Evolutionary conservation across 768 basidiomycete species (phyloP).

Genomic region (Leccinum pellstonianum): DNA sequence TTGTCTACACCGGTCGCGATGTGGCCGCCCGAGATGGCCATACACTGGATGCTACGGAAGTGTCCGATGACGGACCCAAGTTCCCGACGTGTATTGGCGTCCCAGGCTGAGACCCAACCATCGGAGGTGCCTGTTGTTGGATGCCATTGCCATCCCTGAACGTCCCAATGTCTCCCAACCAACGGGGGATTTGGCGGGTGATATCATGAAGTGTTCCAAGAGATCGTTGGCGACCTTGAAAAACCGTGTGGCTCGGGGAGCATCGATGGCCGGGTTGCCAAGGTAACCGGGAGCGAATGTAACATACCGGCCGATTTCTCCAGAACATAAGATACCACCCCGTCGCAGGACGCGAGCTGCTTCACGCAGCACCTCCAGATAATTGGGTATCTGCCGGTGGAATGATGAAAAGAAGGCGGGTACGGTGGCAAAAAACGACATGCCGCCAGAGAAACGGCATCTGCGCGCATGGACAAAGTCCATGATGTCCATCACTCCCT

Average conservation of each 20-base stretch:
- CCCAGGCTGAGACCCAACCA: too few species aligned
- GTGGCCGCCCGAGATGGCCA: too few species aligned
- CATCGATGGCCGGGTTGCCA: slow-evolving; percentile 25
- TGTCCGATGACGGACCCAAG: too few species aligned
- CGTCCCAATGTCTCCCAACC: too few species aligned
- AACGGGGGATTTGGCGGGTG: too few species aligned
- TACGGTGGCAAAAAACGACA: slow-evolving; percentile 26
- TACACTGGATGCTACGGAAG: too few species aligned
- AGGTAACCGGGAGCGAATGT: slow-evolving; percentile 37
- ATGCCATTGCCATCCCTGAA: too few species aligned
- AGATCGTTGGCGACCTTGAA: slow-evolving; percentile 41
- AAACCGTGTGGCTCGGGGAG: slow-evolving; percentile 30
- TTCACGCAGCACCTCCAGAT: slow-evolving; percentile 52
- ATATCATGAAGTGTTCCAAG: slow-evolving; percentile 22
- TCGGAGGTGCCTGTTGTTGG: too few species aligned
- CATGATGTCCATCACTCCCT: slow-evolving; percentile 48
- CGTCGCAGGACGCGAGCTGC: slow-evolving; percentile 62
- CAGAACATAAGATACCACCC: slow-evolving; percentile 68
- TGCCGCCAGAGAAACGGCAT: slow-evolving; percentile 53
- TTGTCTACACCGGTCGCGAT: too few species aligned
- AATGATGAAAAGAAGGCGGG: slow-evolving; percentile 17
- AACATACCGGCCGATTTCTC: slow-evolving; percentile 54
- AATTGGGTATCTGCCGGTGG: slow-evolving; percentile 52
- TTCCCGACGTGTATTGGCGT: too few species aligned
- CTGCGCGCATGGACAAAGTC: slow-evolving; percentile 59